These are phyloP conservation scores for Trichoderma brevicompactum DNA, from an alignment of 2,329 filamentous ascomycete genomes.

Conservation along the genomic window DNA sequence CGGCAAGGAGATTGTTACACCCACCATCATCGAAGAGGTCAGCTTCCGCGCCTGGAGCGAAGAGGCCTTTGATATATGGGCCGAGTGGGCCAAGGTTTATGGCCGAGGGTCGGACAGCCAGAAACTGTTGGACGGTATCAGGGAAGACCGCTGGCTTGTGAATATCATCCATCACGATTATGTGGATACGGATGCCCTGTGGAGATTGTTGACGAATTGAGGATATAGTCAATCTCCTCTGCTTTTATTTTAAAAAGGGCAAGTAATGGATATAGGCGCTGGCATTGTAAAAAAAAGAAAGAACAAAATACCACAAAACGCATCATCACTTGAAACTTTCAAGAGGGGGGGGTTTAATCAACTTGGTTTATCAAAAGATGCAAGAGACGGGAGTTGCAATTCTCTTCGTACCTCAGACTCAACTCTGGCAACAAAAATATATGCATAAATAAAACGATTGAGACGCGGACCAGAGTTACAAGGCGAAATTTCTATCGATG, in stretches of 20 bases:
- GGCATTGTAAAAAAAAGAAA: background rate
- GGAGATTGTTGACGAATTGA: conserved; percentile 64
- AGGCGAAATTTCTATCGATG: background rate
- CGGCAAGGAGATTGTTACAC: conserved; percentile 93
- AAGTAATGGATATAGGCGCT: conserved; percentile 3
- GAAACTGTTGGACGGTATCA: conserved; percentile 68
- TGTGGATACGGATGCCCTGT: conserved; percentile 71
- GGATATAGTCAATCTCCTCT: background rate
- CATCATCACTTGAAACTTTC: background rate
- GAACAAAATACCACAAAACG: conserved; percentile 7
- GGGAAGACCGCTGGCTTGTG: conserved; percentile 81
- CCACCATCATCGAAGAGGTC: conserved; percentile 94
- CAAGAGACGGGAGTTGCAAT: background rate
- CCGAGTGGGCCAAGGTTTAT: conserved; percentile 90
- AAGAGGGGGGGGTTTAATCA: background rate
- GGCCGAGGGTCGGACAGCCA: conserved; percentile 72
- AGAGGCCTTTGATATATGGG: conserved; percentile 95
- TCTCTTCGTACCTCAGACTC: conserved; percentile 1
- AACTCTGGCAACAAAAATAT: background rate
- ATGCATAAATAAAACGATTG: background rate
- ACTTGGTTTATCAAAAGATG: background rate
- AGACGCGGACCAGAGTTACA: background rate
- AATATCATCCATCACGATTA: conserved; percentile 87
- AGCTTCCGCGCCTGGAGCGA: conserved; percentile 94
- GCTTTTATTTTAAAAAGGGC: background rate